Evolutionary conservation across 2,329 filamentous ascomycete genomes (phyloP), one percentile per base, ranked within the genome.

Genomic region (Epichloe hybrida): DNA sequence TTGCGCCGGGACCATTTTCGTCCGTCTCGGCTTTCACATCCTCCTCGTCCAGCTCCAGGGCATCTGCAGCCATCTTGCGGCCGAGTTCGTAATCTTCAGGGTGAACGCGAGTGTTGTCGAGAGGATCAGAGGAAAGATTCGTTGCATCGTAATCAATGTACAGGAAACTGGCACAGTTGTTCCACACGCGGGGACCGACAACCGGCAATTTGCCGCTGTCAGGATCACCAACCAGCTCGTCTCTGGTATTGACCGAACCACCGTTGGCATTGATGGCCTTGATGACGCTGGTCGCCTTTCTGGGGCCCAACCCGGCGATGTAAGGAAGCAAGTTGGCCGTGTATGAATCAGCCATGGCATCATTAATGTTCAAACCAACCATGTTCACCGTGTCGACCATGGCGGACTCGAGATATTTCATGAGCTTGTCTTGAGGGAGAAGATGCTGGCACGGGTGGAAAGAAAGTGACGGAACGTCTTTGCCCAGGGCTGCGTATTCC

Each of bases 381-480:
- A 98, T 80, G 64, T 98, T 98, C 58, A 98, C 93, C 77, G 95
- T 95, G 64, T 98, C 93, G 11, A 98, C 91, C 81, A 98, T 87
- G 43, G 91, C 88, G n/a, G 87, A 94, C 61, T 98, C 93, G 15
- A 98, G 76, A 53, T 88, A 81, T 64, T 87, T 89, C 55, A 84
- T 72, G 39, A 98, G 75, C 70, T 95, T 90, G 38, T 97, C 91
- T 54, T 89, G 80, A 0, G 90, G 85, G 13, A 98, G 76, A 34
- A 96, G 78, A 54, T 90, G 85, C 65, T 98, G 93, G 59, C 89
- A 90, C 3, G 87, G 81, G 59, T 96, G 89, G 67, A 96, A 96
- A 20, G 83, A 79, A 53, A 98, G 77, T 1, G 91, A 95, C 12
- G 84, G 73, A 53, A 97, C 81, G 62, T 97, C 90, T 59, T 85